Percentiles rank a stretch among this genome's conserved stretches.
Conservation (phyloP, 192 early-diverging fungal species). For the Backusella circina region DNA sequence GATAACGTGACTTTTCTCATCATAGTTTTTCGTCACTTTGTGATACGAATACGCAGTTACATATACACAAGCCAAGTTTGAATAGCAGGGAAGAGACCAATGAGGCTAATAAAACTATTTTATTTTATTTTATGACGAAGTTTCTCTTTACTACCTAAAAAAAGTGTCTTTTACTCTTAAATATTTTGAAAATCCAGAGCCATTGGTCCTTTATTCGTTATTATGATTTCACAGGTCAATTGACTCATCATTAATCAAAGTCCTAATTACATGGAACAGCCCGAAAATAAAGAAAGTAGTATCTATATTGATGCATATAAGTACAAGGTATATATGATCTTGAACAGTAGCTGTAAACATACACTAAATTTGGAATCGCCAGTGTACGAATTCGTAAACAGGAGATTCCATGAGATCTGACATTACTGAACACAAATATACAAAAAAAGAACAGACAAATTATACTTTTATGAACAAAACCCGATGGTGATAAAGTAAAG, state of each 20-base stretch:
- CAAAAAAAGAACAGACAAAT: not conserved
- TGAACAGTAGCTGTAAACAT: not conserved
- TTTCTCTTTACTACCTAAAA: not conserved
- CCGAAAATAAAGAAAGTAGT: too few species aligned
- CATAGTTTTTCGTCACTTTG: not conserved
- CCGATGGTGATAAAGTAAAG: not conserved
- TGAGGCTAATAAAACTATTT: not conserved
- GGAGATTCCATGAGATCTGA: slow-evolving; percentile 1
- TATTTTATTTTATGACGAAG: not conserved
- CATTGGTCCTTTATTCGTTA: not conserved
- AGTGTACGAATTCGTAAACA: not conserved
- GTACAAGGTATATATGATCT: too few species aligned
- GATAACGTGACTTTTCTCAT: not conserved
- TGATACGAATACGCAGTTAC: not conserved
- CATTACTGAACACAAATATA: not conserved
- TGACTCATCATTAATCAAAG: not conserved
- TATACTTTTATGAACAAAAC: slow-evolving; percentile 1
- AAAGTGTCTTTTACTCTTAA: too few species aligned
- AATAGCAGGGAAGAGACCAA: not conserved
- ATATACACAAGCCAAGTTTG: not conserved
- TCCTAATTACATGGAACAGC: not conserved
- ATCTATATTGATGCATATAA: too few species aligned
- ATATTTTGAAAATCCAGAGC: not conserved
- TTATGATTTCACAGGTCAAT: not conserved
- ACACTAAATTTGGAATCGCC: not conserved